Conservation (phyloP, 805 yeast species). For the Candida sakaeoensis region DNA sequence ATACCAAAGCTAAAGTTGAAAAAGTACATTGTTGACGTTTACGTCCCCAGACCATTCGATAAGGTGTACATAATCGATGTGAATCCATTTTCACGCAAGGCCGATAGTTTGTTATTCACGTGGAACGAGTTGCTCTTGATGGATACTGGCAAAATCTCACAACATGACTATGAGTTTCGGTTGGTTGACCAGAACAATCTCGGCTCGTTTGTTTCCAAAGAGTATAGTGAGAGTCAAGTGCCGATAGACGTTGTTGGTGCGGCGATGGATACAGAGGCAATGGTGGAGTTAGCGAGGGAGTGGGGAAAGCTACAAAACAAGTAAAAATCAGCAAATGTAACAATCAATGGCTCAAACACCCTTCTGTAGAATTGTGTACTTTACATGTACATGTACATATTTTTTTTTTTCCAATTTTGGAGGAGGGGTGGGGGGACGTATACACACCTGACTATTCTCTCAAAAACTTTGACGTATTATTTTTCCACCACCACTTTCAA, state of each 20-base stretch:
- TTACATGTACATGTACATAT: no score
- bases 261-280: conserved; percentile 58
- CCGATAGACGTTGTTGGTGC: conserved; percentile 92
- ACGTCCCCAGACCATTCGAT: conserved; percentile 70
- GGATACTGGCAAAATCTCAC: conserved; percentile 23
- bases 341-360: no score
- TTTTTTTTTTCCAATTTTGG: no score
- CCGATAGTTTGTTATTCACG: conserved; percentile 74
- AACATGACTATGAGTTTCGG: conserved; percentile 51
- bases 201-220: conserved; percentile 74
- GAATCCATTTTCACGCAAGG: conserved; percentile 76
- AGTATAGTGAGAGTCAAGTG: conserved; percentile 85
- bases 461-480: neutral
- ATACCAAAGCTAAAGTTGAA: conserved; percentile 18
- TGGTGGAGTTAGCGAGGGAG: conserved; percentile 23
- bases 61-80: conserved; percentile 74
- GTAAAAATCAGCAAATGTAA: no score
- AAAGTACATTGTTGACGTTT: conserved; percentile 71
- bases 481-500: neutral
- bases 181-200: conserved; percentile 66
- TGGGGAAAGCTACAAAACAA: no score
- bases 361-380: no score
- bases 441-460: no score
- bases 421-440: no score
- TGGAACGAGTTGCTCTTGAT: conserved; percentile 69